These are phyloP conservation scores for Trichoderma harzianum DNA, from an alignment of 2,329 filamentous ascomycete species.

Conservation along the genomic window DNA sequence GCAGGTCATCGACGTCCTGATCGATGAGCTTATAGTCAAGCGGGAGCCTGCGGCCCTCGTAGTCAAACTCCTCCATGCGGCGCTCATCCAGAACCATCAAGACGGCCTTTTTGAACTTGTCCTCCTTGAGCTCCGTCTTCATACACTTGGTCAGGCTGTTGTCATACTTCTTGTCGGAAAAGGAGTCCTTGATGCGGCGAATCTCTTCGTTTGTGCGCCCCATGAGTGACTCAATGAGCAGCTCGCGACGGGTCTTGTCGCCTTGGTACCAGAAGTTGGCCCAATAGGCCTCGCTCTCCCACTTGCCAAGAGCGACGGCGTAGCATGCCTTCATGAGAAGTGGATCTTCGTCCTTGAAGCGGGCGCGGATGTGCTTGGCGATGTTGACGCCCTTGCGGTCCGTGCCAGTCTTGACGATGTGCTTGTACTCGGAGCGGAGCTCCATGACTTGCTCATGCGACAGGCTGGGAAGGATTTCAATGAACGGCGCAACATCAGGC, in stretches of 20 bases:
- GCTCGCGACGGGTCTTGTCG: conserved; percentile 76
- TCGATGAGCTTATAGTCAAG: conserved; percentile 60
- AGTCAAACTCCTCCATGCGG: conserved; percentile 77
- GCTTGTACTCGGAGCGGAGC: conserved; percentile 86
- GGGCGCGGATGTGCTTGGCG: conserved; percentile 76
- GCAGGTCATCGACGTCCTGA: conserved; percentile 70
- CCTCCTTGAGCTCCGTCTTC: conserved; percentile 86
- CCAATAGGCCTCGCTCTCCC: conserved; percentile 96
- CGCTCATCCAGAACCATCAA: conserved; percentile 77
- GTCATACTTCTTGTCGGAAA: conserved; percentile 86
- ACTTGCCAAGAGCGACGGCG: conserved; percentile 80
- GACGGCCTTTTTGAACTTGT: conserved; percentile 92
- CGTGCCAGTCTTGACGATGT: conserved; percentile 73
- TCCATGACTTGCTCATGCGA: conserved; percentile 85
- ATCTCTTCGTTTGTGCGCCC: conserved; percentile 88
- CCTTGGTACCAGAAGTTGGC: conserved; percentile 97
- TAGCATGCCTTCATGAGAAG: conserved; percentile 90
- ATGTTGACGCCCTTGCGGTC: conserved; percentile 77
- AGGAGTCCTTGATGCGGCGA: conserved; percentile 77
- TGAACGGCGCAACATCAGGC: conserved; percentile 67
- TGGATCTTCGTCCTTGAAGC: conserved; percentile 68
- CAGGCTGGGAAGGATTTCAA: conserved; percentile 79
- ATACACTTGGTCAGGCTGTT: conserved; percentile 82
- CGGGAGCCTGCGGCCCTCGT: conserved; percentile 54
- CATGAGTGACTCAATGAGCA: conserved; percentile 91